Conservation (phyloP, 345 rosid genomes). For the Sonneratia caseolaris region DNA sequence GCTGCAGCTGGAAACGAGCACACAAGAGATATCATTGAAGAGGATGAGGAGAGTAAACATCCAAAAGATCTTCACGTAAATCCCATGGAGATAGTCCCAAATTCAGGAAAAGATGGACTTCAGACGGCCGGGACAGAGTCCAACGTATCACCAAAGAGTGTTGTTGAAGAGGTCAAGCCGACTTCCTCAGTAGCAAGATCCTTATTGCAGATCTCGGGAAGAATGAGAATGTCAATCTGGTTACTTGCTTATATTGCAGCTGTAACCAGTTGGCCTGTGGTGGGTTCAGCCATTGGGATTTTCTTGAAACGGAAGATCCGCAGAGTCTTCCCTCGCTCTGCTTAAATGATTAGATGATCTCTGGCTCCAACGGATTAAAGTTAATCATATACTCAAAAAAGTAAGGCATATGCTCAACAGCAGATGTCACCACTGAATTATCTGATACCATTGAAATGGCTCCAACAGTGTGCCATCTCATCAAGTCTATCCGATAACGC, state of each 20-base stretch:
- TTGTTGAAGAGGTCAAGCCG: background rate
- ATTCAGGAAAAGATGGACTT: constrained; percentile 12
- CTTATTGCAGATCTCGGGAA: constrained; percentile 28
- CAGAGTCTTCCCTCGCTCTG: constrained; percentile 8
- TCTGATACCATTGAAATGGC: too few species aligned
- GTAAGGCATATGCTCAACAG: too few species aligned
- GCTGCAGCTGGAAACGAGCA: constrained; percentile 44
- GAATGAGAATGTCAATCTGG: constrained; percentile 37
- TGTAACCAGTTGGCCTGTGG: constrained; percentile 49
- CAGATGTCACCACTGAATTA: too few species aligned
- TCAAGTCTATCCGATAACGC: background rate
- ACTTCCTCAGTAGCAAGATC: constrained; percentile 25
- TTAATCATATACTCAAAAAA: background rate
- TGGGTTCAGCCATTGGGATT: constrained; percentile 35
- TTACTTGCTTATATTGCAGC: constrained; percentile 50
- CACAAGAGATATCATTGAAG: constrained; percentile 7
- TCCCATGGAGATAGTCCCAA: constrained; percentile 8
- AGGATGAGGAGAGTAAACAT: constrained; percentile 9
- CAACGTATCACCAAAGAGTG: constrained; percentile 12
- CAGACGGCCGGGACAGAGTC: constrained; percentile 10
- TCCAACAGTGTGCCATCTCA: background rate
- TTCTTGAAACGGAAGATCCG: constrained; percentile 39
- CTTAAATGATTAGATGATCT: constrained; percentile 12
- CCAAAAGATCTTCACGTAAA: background rate
- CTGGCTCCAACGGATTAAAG: background rate